Evolutionary conservation across 768 basidiomycete species (phyloP).

Genomic region (Hygrophoropsis aurantiaca): DNA sequence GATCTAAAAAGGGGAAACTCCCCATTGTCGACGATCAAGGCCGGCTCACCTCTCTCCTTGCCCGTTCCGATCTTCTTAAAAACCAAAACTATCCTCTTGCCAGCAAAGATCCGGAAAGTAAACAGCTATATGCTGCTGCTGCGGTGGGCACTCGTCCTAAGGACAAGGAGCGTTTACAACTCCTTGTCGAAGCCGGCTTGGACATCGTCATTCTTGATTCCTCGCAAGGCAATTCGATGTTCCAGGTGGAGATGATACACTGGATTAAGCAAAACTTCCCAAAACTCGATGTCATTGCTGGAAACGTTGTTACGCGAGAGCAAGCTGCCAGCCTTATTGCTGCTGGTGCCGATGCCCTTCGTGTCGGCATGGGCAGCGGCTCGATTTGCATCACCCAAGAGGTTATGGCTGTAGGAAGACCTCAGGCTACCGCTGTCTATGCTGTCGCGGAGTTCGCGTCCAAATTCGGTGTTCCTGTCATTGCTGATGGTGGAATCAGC

Average conservation of each 20-base stretch:
- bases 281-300: slow-evolving; percentile 88
- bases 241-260: slow-evolving; percentile 89
- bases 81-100: slow-evolving; percentile 96
- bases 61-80: slow-evolving; percentile 95
- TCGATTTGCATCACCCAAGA: slow-evolving; percentile 99
- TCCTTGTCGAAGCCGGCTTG: slow-evolving; percentile 91
- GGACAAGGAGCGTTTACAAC: slow-evolving; percentile 79
- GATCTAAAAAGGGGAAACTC: slow-evolving; percentile 97
- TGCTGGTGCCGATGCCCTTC: slow-evolving; percentile 93
- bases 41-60: slow-evolving; percentile 78
- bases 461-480: slow-evolving; percentile 93
- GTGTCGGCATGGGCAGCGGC: slow-evolving; percentile 97
- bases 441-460: slow-evolving; percentile 91
- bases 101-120: slow-evolving; percentile 84
- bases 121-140: slow-evolving; percentile 96
- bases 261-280: slow-evolving; percentile 91
- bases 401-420: slow-evolving; percentile 97
- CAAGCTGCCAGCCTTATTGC: slow-evolving; percentile 93
- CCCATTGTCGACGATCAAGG: slow-evolving; percentile 74
- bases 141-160: slow-evolving; percentile 90
- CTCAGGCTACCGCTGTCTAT: slow-evolving; percentile 98
- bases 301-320: slow-evolving; percentile 97
- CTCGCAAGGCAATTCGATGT: slow-evolving; percentile 94
- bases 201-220: slow-evolving; percentile 96
- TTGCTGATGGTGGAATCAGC: slow-evolving; percentile 93